Evolutionary conservation across 495 filamentous ascomycete species (phyloP), one percentile per base, ranked within the genome.

Genomic region (Lepidopterella palustris): DNA sequence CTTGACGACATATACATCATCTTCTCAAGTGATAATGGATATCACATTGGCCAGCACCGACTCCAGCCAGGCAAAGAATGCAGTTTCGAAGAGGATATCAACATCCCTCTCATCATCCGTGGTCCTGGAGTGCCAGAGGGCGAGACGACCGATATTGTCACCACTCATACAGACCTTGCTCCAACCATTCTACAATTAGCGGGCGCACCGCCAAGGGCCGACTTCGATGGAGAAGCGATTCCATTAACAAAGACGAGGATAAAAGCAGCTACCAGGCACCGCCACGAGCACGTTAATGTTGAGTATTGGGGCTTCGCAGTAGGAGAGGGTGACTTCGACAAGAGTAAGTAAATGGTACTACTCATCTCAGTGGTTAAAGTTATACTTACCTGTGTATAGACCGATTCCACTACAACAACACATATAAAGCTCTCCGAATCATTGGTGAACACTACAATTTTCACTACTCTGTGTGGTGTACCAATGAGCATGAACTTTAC

Each of bases 1-100:
- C 68, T 87, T 6, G 83, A 87, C 10, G 81, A 87, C 60, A 89
- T 86, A 0, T 89, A 83, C 58, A 78, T 90, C 47, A 77, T 90
- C 52, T 89, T 86, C 67, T 85, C 85, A 0, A 84, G 82, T 0
- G 87, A 89, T 62, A 89, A 90, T 61, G 87, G 87, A 0, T 89
- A 84, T 68, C 85, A 89, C 61, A 86, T 89, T 53, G 82, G 85
- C 24, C 87, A 89, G 61, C 87, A 90, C 66, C 78, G 87, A 4
- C 64, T 89, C 28, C 82, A 83, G 10, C 85, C 87, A 1, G 87
- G 86, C 2, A 90, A 90, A 71, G 78, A 82, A 29, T 85, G 82
- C 55, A 84, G 84, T 0, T 89, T 82, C 53, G 85, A 89, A 61
- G 84, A 88, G 67, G 87, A 90, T 64, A 84, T 89, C 60, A 84